Conservation (phyloP, 441 rosid genomes). For the Eugenia klotzschiana region DNA sequence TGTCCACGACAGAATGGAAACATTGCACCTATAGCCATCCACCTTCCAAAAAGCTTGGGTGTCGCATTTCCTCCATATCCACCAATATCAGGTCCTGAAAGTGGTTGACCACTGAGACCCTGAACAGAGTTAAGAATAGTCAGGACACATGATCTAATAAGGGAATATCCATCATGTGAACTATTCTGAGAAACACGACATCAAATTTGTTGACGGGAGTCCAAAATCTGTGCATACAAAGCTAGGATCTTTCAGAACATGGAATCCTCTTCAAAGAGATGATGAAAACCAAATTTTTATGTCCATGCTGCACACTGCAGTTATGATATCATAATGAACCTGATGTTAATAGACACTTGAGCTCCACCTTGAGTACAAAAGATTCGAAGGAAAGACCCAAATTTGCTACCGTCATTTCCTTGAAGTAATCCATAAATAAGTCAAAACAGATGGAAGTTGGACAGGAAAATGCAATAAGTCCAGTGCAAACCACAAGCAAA, state of each 20-base stretch:
- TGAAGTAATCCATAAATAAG: neutral
- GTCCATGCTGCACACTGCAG: neutral
- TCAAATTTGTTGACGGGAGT: neutral
- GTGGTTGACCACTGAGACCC: slow-evolving; percentile 96
- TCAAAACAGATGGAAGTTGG: neutral
- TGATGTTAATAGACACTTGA: neutral
- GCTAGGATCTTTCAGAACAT: neutral
- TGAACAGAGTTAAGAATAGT: slow-evolving; percentile 18
- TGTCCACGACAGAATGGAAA: slow-evolving; percentile 97
- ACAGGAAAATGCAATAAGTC: neutral
- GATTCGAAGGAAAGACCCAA: neutral
- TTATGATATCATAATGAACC: neutral
- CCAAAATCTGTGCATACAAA: neutral
- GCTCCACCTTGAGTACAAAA: neutral
- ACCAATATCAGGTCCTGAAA: slow-evolving; percentile 97
- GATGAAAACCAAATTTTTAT: neutral
- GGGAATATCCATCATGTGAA: neutral
- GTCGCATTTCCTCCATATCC: slow-evolving; percentile 91
- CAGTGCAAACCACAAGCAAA: neutral
- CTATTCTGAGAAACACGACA: neutral
- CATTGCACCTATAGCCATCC: slow-evolving; percentile 97
- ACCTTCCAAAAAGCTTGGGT: slow-evolving; percentile 79
- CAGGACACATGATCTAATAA: neutral
- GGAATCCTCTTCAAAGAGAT: neutral
- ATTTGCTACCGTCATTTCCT: neutral